Base-by-base conservation (phyloP, 139 green algal genomes). In the Edaphochlamys debaryana region DNA sequence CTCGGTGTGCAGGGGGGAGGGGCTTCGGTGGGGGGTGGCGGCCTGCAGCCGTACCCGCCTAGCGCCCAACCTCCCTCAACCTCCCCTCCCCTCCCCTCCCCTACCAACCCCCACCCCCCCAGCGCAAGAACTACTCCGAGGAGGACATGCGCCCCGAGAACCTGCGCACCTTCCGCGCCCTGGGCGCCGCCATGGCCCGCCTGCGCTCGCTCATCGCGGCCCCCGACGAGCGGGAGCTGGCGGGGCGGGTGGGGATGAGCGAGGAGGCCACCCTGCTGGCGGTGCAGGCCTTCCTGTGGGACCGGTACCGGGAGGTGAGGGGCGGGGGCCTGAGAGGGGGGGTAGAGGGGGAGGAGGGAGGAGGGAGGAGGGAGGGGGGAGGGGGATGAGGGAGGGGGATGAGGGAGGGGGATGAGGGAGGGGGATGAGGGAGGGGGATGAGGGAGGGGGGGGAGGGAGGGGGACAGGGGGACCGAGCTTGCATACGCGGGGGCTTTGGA, bases 231-330 rank as follows among this genome's bases (percentile, higher is more conserved):
- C 48, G 56, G 20, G 75, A 29, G 41, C 75, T 81, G 75, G 75
- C 30, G 30, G 75, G 41, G 4, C 17, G 30, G 36, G 69, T 62
- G 5, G 27, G 42, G 23, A 11, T 23, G 41, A 25, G 37, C 22
- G 58, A 34, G 5, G 45, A 45, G 45, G 19, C 67, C 23, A 32
- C 63, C 37, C 75, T 94, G 29, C 52, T 83, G 22, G 19, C 88
- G 50, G 82, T 95, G 41, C 95, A 98, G 86, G 91, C 89, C 64
- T 98, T 98, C 71, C 89, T 98, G 79, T 98, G 95, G 95, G 95
- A 98, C 84, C 87, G 95, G 23, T 98, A 95, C 86, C 85, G 95
- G 30, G 88, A 89, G 52, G 87, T 98, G 38, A 72, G 66, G 32
- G 56, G 2, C 27, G 32, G 36, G 66, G 22, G 20, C 11, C 11